Percentiles rank a stretch among this genome's conserved stretches.
These are phyloP conservation scores for Helenozyma baotianmanensis DNA, from an alignment of 805 yeast species.

Conservation along the genomic window DNA sequence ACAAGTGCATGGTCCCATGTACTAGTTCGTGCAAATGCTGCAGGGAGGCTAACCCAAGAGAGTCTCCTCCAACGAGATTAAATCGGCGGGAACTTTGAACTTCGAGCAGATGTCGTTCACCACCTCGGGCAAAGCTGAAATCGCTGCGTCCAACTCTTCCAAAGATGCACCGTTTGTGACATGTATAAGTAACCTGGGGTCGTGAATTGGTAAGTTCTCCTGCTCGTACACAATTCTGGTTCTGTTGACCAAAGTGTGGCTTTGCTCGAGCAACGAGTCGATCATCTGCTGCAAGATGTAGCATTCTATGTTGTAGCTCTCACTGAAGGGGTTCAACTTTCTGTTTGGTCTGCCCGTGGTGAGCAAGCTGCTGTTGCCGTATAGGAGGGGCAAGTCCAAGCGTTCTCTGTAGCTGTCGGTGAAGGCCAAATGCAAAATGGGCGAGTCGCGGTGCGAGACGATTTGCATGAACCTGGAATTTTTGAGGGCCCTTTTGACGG, in stretches of 20 bases:
- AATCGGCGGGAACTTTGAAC: conserved; percentile 20
- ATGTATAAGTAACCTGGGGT: conserved; percentile 34
- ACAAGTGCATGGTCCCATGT: neutral
- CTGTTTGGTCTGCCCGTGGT: conserved; percentile 44
- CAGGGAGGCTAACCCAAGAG: neutral
- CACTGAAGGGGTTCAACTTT: conserved; percentile 38
- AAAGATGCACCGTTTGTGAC: conserved; percentile 25
- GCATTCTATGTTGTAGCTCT: conserved; percentile 48
- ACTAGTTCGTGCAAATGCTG: neutral
- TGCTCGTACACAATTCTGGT: conserved; percentile 61
- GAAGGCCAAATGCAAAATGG: conserved; percentile 66
- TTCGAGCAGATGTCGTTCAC: conserved; percentile 20
- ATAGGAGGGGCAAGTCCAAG: conserved; percentile 44
- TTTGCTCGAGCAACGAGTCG: conserved; percentile 46
- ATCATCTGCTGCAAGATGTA: conserved; percentile 63
- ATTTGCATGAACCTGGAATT: conserved; percentile 43
- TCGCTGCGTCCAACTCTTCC: conserved; percentile 24
- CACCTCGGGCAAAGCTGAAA: conserved; percentile 19
- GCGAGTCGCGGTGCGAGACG: conserved; percentile 55
- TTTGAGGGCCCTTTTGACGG: conserved; percentile 36
- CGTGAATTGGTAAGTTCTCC: conserved; percentile 33
- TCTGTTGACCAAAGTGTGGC: conserved; percentile 60
- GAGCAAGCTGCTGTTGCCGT: conserved; percentile 44
- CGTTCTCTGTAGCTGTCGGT: conserved; percentile 40
- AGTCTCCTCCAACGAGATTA: conserved; percentile 21